Base-by-base conservation (phyloP, 163 green algal species). In the Chlorella variabilis region DNA sequence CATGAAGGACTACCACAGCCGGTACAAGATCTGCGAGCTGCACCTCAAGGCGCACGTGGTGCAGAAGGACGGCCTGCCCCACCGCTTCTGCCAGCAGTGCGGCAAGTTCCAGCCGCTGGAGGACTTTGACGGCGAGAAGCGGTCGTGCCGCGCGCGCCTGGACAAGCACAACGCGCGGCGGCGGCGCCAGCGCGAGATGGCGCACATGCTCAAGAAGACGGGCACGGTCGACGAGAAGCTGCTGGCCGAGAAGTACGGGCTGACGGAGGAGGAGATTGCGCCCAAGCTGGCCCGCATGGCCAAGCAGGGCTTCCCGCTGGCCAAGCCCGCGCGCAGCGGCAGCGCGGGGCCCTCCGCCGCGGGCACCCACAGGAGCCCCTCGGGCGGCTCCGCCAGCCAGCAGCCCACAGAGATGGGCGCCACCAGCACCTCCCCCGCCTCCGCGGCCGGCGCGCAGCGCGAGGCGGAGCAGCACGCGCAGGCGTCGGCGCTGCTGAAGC, bases 41-140 rank as follows among this genome's bases (percentile, higher is more conserved):
- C 91, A 94, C 70, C 83, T 92, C 9, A 95, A 93, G 83, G 87
- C 89, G 25, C 69, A n/a, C 33, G 69, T 65, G 18, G 89, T 88
- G 38, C 54, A 38, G 3, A 69, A 71, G 51, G 90, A 94, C 48
- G 91, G 91, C 23, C 65, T 79, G 39, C 65, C 74, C 29, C 90
- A 96, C 87, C 93, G 94, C 78, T 97, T 97, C 88, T 97, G 94
- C 81, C 93, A 97, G 90, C 93, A 97, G 87, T 97, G 93, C 78
- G 93, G 92, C 34, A 89, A 92, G 75, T 97, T 97, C 84, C 90
- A 94, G 56, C 73, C 80, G 1, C 70, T 96, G 48, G 48, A 59
- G 11, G 90, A 94, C 56, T 97, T 97, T 82, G 93, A 97, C 51
- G 92, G 87, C 8, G 88, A 91, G 49, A 93, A 95, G 80, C 90